Base-by-base conservation (phyloP, 225 moss, liverwort and hornwort species). In the Pseudoscleropodium purum region DNA sequence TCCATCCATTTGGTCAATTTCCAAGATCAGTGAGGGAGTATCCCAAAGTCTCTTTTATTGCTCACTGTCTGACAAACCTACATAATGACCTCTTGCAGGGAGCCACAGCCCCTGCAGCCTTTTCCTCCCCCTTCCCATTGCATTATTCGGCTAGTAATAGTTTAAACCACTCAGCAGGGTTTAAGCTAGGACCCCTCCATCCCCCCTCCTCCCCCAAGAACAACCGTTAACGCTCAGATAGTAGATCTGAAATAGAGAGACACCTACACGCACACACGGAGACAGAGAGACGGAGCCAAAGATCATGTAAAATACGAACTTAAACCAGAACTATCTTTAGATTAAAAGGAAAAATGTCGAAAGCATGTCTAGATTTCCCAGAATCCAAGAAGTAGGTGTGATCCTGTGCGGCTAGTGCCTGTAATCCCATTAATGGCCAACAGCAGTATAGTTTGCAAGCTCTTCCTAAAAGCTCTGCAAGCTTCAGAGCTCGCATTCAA, bases 401-500 rank as follows among this genome's bases (percentile, higher is more conserved):
- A 82, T 82, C 63, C 82, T 62, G 82, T 81, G 81, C 81, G 81
- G 81, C 81, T 61, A 60, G 81, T 63, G 63, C 63, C 82, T 82
- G 63, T 31, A n/a, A 67, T 54, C 39, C 20, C 84, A 84, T 84
- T 84, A 68, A 84, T 84, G 85, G 19, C 61, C 60, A 1, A 1
- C 81, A 43, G 43, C 62, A 62, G 82, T 14, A 7, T 45, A 15
- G 63, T 45, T 63, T 64, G 63, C 64, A 34, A 82, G 63, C 82
- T 31, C 81, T 79, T 59, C 59, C 79, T 43, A 14, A 59, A 30
- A 82, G 81, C 62, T 47, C 82, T 82, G 82, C 47, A 23, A 47
- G 63, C n/a, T 75, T 63, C 52, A 85, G 85, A 72, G 85, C 82
- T n/a, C 36, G 90, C 87, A 85, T 92, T 92, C 62, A 92, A 88